Conservation (phyloP, 192 early-diverging fungal species). For the Coemansia sp. region DNA sequence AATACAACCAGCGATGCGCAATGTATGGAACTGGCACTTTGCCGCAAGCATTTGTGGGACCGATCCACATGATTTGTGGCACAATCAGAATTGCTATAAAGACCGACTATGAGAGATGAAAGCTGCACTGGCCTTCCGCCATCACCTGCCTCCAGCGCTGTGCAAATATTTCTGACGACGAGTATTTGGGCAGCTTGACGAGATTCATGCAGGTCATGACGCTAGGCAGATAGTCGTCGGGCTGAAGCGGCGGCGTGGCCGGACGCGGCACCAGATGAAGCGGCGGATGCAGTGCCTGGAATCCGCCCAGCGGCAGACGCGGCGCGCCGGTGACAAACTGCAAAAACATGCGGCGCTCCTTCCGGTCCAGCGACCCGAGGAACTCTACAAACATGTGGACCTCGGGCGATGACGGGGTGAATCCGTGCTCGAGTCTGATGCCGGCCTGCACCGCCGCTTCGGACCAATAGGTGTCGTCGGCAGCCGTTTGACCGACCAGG, state of each 20-base stretch:
- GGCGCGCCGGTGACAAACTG: slow-evolving; percentile 87
- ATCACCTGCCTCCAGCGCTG: slow-evolving; percentile 67
- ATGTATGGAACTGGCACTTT: too few species aligned
- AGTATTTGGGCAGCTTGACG: slow-evolving; percentile 88
- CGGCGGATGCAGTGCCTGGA: slow-evolving; percentile 72
- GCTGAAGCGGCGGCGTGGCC: slow-evolving; percentile 55
- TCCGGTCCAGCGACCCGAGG: slow-evolving; percentile 59
- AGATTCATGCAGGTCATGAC: slow-evolving; percentile 98
- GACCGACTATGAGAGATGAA: slow-evolving; percentile 56
- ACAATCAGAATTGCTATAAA: neutral
- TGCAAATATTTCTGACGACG: slow-evolving; percentile 57
- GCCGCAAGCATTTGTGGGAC: slow-evolving; percentile 8
- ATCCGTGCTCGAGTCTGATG: slow-evolving; percentile 86
- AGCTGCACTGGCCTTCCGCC: slow-evolving; percentile 79
- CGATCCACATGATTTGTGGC: slow-evolving; percentile 7
- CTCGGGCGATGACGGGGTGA: slow-evolving; percentile 61
- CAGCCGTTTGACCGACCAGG: slow-evolving; percentile 60
- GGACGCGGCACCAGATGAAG: slow-evolving; percentile 85
- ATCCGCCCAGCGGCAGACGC: slow-evolving; percentile 86
- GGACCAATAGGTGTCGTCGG: slow-evolving; percentile 71
- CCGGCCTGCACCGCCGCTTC: slow-evolving; percentile 59
- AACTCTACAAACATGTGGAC: slow-evolving; percentile 64
- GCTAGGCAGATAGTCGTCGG: slow-evolving; percentile 81
- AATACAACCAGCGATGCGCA: too few species aligned
- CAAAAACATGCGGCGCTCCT: slow-evolving; percentile 72